Evolutionary conservation across 1,139 yeast species (phyloP), one percentile per base, ranked within the genome.

Genomic region (Yamadazyma atmosphaerica): DNA sequence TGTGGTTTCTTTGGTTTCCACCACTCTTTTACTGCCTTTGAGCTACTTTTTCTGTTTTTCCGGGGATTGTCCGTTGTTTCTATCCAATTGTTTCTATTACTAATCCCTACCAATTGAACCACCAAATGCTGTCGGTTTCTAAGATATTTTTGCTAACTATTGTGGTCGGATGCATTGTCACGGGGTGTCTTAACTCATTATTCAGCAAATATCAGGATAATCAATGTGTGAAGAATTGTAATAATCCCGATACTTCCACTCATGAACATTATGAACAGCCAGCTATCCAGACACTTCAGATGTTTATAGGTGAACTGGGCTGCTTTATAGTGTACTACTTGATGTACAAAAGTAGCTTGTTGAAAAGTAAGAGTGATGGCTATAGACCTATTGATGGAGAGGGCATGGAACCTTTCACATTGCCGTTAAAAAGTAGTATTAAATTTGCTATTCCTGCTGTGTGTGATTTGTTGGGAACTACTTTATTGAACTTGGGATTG

Each of bases 131-230:
- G 11, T 5, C 36, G n/a, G n/a, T 12, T 12, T 23, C 41, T 8
- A 29, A 34, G 6, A 22, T 27, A 11, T 34, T 33, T 28, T 34
- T 33, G 12, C 39, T 34, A 22, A 33, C 44, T 1, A 22, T 79
- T 9, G 78, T 76, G 2, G 52, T 65, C 0, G 82, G 84, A 2
- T 72, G 83, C 39, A 65, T 86, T 32, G 58, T 78, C n/a, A 74
- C 86, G 4, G 95, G 94, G 4, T 81, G 87, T 39, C 63, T 81
- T 46, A 86, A 86, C 63, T 83, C 94, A 10, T 66, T 86, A 35
- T 72, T 84, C 49, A 83, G 92, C 35, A 86, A 86, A 58, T 81
- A 63, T 54, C 95, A 86, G 56, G 95, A 86, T 55, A 78, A 81
- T 56, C 89, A 83, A 53, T 83, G 89, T 61, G 84, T 85, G 3